Percentiles rank a stretch among this genome's conserved stretches.
These are phyloP conservation scores for Papiliotrema flavescens DNA, from an alignment of 1,284 basidiomycete genomes.

Conservation along the genomic window DNA sequence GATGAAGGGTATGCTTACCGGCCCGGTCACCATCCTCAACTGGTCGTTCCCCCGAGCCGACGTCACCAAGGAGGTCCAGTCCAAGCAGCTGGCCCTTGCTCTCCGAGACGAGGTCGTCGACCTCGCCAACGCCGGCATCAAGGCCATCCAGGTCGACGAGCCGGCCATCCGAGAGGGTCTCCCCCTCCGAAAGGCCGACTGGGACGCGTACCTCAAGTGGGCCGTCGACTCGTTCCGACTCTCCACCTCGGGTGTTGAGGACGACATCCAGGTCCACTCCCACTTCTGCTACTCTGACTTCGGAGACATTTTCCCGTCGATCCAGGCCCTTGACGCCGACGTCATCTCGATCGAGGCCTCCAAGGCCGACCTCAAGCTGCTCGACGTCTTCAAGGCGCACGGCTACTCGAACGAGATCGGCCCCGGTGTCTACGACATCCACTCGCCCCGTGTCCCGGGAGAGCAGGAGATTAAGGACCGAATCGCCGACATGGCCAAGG, in stretches of 20 bases:
- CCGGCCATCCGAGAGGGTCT: conserved; percentile 98
- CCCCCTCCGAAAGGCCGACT: conserved; percentile 88
- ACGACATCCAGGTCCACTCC: conserved; percentile 91
- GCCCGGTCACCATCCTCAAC: conserved; percentile 96
- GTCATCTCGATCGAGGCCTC: conserved; percentile 98
- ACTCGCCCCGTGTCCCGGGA: conserved; percentile 95
- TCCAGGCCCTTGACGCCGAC: conserved; percentile 96
- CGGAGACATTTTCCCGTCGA: conserved; percentile 96
- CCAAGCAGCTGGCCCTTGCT: conserved; percentile 96
- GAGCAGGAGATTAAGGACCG: conserved; percentile 94
- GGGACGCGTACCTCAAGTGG: conserved; percentile 93
- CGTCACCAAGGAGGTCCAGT: conserved; percentile 92
- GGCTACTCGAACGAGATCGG: conserved; percentile 98
- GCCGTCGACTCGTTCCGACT: conserved; percentile 97
- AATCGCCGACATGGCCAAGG: conserved; percentile 75
- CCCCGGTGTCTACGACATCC: conserved; percentile 98
- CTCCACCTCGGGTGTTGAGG: conserved; percentile 86
- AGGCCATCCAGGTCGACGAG: conserved; percentile 99
- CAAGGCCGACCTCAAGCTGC: conserved; percentile 95
- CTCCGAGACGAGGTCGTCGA: conserved; percentile 98
- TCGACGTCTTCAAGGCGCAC: conserved; percentile 91
- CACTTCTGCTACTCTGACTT: conserved; percentile 79
- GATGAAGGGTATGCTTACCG: conserved; percentile 99
- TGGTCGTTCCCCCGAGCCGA: conserved; percentile 99
- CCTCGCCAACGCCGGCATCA: conserved; percentile 95